Conservation (phyloP, 2,329 filamentous ascomycete species). For the Colletotrichum gigasporum region DNA sequence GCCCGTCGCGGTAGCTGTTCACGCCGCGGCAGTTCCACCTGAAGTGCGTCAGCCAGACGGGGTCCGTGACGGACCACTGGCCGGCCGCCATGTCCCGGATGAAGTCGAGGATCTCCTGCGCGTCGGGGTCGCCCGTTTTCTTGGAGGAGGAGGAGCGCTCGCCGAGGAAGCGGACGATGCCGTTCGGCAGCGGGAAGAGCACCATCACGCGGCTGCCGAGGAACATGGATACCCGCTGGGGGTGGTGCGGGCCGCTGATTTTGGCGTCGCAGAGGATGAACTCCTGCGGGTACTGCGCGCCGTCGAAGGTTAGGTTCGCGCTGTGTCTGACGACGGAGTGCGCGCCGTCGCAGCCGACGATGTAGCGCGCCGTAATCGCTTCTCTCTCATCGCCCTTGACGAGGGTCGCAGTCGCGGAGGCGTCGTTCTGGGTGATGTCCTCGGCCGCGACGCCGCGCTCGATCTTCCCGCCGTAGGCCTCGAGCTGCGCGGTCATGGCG, state of each 20-base stretch:
- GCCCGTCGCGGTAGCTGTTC: slow-evolving; percentile 47
- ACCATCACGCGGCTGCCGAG: slow-evolving; percentile 46
- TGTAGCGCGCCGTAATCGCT: slow-evolving; percentile 46
- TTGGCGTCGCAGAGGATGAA: slow-evolving; percentile 56
- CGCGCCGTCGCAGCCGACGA: slow-evolving; percentile 59
- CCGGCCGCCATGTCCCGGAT: slow-evolving; percentile 41
- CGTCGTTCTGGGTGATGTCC: slow-evolving; percentile 39
- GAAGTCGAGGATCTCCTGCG: slow-evolving; percentile 34
- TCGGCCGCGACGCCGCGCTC: slow-evolving; percentile 42
- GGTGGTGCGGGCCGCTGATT: slow-evolving; percentile 29
- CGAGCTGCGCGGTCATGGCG: slow-evolving; percentile 41
- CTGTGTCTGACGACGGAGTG: slow-evolving; percentile 53
- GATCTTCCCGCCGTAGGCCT: slow-evolving; percentile 36
- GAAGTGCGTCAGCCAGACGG: slow-evolving; percentile 55
- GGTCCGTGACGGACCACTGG: slow-evolving; percentile 38
- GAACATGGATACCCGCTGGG: slow-evolving; percentile 37
- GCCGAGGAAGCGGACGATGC: slow-evolving; percentile 39
- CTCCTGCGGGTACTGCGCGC: slow-evolving; percentile 50
- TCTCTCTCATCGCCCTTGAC: slow-evolving; percentile 34
- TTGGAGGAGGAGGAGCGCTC: slow-evolving; percentile 24
- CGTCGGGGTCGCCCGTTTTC: slow-evolving; percentile 2
- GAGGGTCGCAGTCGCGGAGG: slow-evolving; percentile 39
- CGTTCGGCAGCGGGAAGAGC: slow-evolving; percentile 42
- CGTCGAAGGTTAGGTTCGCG: slow-evolving; percentile 49
- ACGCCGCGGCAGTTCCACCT: slow-evolving; percentile 54